These are phyloP conservation scores for Phytophthora citricola DNA, from an alignment of 352 stramenopile species.

Conservation along the genomic window DNA sequence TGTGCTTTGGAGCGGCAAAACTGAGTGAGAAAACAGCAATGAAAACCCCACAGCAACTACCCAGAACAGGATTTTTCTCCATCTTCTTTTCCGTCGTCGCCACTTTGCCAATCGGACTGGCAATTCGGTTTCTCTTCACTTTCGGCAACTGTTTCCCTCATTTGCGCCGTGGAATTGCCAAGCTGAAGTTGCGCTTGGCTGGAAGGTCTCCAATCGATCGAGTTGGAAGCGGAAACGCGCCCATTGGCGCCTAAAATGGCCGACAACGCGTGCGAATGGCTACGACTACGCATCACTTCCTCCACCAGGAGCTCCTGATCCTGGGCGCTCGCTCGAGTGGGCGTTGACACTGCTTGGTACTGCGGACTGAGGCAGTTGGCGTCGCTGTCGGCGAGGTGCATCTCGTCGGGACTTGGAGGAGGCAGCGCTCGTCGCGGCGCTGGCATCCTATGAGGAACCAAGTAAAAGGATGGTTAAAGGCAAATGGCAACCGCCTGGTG, in stretches of 20 bases:
- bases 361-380: conserved; percentile 25
- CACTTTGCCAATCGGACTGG: conserved; percentile 38
- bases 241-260: conserved; percentile 43
- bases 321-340: conserved; percentile 22
- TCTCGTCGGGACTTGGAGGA: conserved; percentile 20
- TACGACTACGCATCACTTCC: conserved; percentile 26
- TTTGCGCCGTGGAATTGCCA: conserved; percentile 9
- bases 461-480: conserved; percentile 9
- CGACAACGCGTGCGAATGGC: conserved; percentile 56
- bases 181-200: conserved; percentile 28
- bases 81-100: conserved; percentile 29
- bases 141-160: conserved; percentile 14
- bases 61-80: conserved; percentile 43
- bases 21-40: conserved; percentile 49
- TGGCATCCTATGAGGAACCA: conserved; percentile 22
- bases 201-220: conserved; percentile 28
- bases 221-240: conserved; percentile 20
- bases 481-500: too few relatives aligned
- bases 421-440: conserved; percentile 31
- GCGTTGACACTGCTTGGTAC: conserved; percentile 49
- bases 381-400: conserved; percentile 3
- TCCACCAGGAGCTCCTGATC: conserved; percentile 22
- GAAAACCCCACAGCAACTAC: conserved; percentile 34
- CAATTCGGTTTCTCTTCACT: conserved; percentile 37
- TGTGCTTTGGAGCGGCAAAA: conserved; percentile 45